Conservation (phyloP, 2,329 filamentous ascomycete species). For the Diplocarpon rosae region DNA sequence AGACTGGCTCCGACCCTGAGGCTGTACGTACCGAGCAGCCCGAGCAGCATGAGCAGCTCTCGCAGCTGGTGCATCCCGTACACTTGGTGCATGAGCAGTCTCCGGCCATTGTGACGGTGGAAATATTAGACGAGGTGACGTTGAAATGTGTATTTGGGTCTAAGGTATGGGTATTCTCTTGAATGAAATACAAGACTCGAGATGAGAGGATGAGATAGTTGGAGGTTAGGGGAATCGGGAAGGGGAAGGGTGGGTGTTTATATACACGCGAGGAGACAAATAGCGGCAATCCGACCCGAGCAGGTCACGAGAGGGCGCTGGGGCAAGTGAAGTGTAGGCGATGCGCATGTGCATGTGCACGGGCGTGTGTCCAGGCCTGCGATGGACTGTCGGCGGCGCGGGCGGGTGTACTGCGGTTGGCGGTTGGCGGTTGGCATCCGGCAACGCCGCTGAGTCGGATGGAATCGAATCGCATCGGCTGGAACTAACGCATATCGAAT, state of each 20-base stretch:
- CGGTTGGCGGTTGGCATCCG: too few species aligned
- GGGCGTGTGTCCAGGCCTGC: too few species aligned
- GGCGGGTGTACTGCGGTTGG: too few species aligned
- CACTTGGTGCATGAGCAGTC: slow-evolving; percentile 9
- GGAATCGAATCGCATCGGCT: too few species aligned
- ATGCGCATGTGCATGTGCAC: not conserved
- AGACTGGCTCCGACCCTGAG: too few species aligned
- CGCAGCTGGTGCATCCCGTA: slow-evolving; percentile 6
- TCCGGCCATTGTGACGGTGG: slow-evolving; percentile 4
- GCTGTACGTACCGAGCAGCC: slow-evolving; percentile 1
- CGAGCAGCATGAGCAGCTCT: slow-evolving; percentile 12
- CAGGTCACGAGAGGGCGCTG: not conserved
- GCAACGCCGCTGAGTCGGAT: too few species aligned
- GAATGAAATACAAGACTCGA: not conserved
- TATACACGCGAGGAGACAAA: not conserved
- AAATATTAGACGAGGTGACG: not conserved
- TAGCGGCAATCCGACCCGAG: not conserved
- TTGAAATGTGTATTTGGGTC: not conserved
- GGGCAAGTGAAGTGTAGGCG: too few species aligned
- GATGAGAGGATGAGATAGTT: not conserved
- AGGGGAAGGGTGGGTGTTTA: not conserved
- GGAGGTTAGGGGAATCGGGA: not conserved
- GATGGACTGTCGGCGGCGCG: too few species aligned
- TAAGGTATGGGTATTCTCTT: not conserved
- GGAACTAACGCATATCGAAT: too few species aligned